These are phyloP conservation scores for Chamaecrista fasciculata DNA, from an alignment of 306 rosid genomes.

Conservation along the genomic window DNA sequence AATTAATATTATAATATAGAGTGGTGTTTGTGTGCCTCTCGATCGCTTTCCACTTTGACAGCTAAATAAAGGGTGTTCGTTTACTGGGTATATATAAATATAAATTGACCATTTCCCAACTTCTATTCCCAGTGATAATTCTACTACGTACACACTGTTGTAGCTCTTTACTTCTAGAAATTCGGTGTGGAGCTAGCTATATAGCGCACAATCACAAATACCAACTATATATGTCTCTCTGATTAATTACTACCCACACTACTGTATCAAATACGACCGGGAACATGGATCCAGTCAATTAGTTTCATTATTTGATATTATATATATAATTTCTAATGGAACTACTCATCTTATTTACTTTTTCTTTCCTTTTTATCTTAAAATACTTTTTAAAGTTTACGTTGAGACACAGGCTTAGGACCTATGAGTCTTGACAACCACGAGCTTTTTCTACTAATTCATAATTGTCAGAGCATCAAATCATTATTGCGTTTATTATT, in stretches of 20 bases:
- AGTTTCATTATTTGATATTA: neutral
- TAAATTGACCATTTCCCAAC: conserved; percentile 25
- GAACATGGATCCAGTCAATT: neutral
- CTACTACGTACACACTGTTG: neutral
- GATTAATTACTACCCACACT: neutral
- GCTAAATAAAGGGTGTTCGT: neutral
- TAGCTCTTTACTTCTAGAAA: conserved; percentile 13
- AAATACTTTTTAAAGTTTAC: neutral
- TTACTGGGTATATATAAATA: neutral
- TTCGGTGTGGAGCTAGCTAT: conserved; percentile 17
- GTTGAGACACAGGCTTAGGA: neutral
- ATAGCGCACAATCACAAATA: neutral
- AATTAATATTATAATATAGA: too few relatives aligned
- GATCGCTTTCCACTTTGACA: conserved; percentile 18
- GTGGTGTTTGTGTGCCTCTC: neutral
- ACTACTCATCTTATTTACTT: neutral
- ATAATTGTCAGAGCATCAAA: neutral
- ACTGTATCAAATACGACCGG: neutral
- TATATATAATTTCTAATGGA: neutral
- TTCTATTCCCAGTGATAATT: neutral
- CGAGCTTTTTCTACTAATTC: neutral
- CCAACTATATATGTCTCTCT: neutral
- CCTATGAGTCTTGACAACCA: neutral
- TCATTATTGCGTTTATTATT: neutral
- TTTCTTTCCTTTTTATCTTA: neutral